phyloP scores from a whole-genome alignment of 2,329 filamentous ascomycete genomes.

The Fusarium agapanthi region DNA sequence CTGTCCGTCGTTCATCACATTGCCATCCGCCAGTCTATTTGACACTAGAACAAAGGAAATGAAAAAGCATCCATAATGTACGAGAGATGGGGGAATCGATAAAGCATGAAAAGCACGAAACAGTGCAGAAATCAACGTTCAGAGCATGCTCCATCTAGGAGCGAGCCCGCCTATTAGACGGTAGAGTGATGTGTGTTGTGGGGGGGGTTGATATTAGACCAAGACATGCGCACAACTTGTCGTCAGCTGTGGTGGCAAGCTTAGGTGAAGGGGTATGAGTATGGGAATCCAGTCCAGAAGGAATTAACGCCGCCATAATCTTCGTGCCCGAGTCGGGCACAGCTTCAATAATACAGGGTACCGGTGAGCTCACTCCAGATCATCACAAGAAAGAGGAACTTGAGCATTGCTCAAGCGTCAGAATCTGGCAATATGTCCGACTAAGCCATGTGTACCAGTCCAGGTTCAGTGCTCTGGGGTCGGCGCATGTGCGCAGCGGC shows the following conservation, averaged over 20 bases:
- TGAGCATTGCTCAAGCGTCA: constrained; percentile 12
- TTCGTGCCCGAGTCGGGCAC: constrained; percentile 19
- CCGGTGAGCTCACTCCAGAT: constrained; percentile 25
- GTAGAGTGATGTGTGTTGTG: neutral
- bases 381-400: neutral
- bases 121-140: constrained; percentile 27
- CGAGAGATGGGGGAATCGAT: constrained; percentile 38
- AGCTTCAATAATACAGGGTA: constrained; percentile 38
- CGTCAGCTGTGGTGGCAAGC: constrained; percentile 30
- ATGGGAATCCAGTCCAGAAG: constrained; percentile 30
- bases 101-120: constrained; percentile 24
- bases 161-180: constrained; percentile 24
- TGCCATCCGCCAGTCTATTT: constrained; percentile 43
- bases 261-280: constrained; percentile 1
- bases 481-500: constrained; percentile 72
- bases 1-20: constrained; percentile 42
- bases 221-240: constrained; percentile 31
- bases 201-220: constrained; percentile 32
- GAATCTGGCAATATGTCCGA: constrained; percentile 26
- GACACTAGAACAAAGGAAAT: constrained; percentile 40
- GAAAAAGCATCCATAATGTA: constrained; percentile 31
- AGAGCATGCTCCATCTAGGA: constrained; percentile 42
- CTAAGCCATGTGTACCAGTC: constrained; percentile 54
- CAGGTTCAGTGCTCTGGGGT: constrained; percentile 78
- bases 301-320: constrained; percentile 28